phyloP scores from a whole-genome alignment of 495 filamentous ascomycete genomes.

The Penicillium crystallinum region DNA sequence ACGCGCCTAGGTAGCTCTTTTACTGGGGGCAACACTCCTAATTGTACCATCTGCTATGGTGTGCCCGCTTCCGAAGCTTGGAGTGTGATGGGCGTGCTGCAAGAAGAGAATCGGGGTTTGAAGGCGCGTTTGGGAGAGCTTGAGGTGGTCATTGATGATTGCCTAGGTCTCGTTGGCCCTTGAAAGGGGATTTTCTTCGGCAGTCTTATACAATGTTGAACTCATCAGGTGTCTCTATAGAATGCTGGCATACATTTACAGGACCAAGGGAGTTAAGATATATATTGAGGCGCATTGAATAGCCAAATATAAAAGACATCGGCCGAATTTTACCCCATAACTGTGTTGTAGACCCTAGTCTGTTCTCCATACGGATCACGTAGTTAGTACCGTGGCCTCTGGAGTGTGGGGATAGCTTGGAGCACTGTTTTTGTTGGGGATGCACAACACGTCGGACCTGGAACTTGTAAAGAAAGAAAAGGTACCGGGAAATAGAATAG shows the following conservation, averaged over 20 bases:
- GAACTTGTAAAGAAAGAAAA: not conserved
- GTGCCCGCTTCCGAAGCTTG: constrained; percentile 61
- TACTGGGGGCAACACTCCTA: constrained; percentile 24
- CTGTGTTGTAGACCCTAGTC: not conserved
- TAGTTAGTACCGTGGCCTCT: constrained; percentile 10
- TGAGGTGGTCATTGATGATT: constrained; percentile 65
- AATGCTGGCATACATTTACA: constrained; percentile 3
- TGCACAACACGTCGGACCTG: not conserved
- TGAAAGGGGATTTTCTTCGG: constrained; percentile 13
- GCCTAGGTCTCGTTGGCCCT: constrained; percentile 57
- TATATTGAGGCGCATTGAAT: not conserved
- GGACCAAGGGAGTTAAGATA: not conserved
- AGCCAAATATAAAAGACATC: not conserved
- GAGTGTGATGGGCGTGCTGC: constrained; percentile 63
- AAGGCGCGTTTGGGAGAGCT: constrained; percentile 63
- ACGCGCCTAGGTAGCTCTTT: constrained; percentile 34
- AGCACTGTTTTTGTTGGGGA: not conserved
- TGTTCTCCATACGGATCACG: not conserved
- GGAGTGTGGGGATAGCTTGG: constrained; percentile 10
- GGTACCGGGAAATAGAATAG: not conserved
- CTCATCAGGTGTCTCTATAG: constrained; percentile 14
- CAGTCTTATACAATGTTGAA: not conserved
- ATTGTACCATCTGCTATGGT: constrained; percentile 58
- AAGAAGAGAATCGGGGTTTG: constrained; percentile 67
- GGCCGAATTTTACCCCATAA: not conserved